Percentiles rank a stretch among this genome's conserved stretches.
phyloP scores from a whole-genome alignment of 257 asterid genomes.

The Przewalskia tangutica region DNA sequence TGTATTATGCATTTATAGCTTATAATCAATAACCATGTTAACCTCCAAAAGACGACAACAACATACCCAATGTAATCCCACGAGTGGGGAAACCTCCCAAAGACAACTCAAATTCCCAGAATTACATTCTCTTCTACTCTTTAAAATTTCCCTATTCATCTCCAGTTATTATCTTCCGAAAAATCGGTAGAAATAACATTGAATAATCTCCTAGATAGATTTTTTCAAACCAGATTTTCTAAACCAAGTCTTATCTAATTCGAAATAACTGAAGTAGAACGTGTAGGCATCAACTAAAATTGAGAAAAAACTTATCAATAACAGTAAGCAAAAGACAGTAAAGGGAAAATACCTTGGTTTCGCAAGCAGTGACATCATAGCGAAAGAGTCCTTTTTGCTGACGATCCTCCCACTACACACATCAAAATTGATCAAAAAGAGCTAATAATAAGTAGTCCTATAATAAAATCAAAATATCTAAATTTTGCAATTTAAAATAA shows the following conservation, averaged over 20 bases:
- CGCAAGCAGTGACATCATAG: conserved; percentile 96
- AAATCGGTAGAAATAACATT: no score
- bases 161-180: no score
- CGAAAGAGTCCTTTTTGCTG: conserved; percentile 91
- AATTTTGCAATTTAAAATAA: background rate
- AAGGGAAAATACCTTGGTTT: conserved; percentile 57
- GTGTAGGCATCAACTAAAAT: background rate
- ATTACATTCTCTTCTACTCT: background rate
- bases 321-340: background rate
- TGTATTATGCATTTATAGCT: background rate
- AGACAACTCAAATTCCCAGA: background rate
- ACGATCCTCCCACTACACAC: conserved; percentile 85
- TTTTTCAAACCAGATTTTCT: no score
- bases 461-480: background rate
- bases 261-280: background rate
- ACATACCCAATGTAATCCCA: no score
- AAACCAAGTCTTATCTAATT: background rate
- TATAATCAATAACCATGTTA: background rate
- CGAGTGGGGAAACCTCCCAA: no score
- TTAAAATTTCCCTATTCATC: background rate
- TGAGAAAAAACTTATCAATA: background rate
- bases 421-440: conserved; percentile 12
- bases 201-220: background rate
- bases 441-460: background rate
- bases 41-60: background rate